Base-by-base conservation (phyloP, 495 filamentous ascomycete genomes). In the Lophiostoma macrostomum region DNA sequence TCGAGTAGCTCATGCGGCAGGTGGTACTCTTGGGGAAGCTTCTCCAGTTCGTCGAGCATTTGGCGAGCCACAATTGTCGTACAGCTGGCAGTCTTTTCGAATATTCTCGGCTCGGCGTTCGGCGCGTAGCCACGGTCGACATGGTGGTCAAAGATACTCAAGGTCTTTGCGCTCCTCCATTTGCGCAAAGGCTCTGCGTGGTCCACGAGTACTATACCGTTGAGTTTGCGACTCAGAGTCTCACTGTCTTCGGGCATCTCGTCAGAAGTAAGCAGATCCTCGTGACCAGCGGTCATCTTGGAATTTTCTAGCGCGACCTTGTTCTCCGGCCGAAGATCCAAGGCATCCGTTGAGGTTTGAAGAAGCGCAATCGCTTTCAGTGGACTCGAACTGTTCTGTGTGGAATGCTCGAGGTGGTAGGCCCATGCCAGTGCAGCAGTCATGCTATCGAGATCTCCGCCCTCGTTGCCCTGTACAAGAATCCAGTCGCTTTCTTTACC, bases 111-210 rank as follows among this genome's bases (percentile, higher is more conserved):
- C n/a, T 45, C 12, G 13, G 63, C 63, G 23, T 59, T 45, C 2
- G 53, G 50, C 11, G 39, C 58, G 6, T 40, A 50, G n/a, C 63
- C 63, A 2, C 20, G 31, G 31, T 65, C 63, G 5, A 36, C 37
- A 25, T 65, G 63, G 32, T 65, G 63, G 42, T 65, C 63, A 36
- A 65, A 52, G 36, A 65, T 56, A n/a, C 45, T 45, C n/a, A 65
- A 32, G 29, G 62, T 52, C 36, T 56, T 56, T 4, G 63, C 58
- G 25, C 60, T 49, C 2, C 47, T 27, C 63, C 63, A 65, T 39
- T 53, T 58, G 1, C 59, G 51, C 30, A 62, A 43, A 19, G 63
- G 58, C 23, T 28, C 30, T 4, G 58, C 48, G 31, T 65, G 63
- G 25, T 65, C 63, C 2, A 65, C 63, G 0, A 65, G 34, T 0